Evolutionary conservation across 2,329 filamentous ascomycete genomes (phyloP).

Genomic region (Dactylellina sp.): DNA sequence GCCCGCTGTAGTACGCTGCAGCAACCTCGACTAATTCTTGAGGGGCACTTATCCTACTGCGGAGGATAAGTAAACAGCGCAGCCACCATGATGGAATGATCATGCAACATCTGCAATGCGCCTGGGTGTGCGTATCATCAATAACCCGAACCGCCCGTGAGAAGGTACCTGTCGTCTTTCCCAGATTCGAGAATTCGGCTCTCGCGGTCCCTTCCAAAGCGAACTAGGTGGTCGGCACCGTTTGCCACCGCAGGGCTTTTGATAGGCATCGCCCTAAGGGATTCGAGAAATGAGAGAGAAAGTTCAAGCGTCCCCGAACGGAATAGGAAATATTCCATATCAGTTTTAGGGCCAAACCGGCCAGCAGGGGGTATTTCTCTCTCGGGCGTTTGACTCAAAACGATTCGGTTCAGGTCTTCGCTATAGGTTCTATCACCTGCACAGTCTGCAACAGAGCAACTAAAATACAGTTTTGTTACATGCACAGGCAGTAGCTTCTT

Average conservation of each 20-base stretch:
- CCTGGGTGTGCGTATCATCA: neutral
- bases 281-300: slow-evolving; percentile 16
- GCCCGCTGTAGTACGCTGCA: too few relatives aligned
- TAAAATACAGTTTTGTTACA: too few relatives aligned
- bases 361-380: slow-evolving; percentile 24
- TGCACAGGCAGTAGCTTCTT: neutral
- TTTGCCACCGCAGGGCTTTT: slow-evolving; percentile 34
- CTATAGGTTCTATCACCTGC: too few relatives aligned
- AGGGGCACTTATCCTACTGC: too few relatives aligned
- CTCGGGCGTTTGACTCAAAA: slow-evolving; percentile 22
- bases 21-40: slow-evolving; percentile 3
- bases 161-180: slow-evolving; percentile 25
- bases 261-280: slow-evolving; percentile 28
- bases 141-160: neutral
- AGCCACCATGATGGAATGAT: slow-evolving; percentile 8
- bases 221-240: slow-evolving; percentile 27
- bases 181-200: slow-evolving; percentile 18
- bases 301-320: slow-evolving; percentile 12
- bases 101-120: slow-evolving; percentile 36
- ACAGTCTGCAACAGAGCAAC: too few relatives aligned
- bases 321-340: slow-evolving; percentile 42
- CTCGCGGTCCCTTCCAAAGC: slow-evolving; percentile 24
- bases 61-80: too few relatives aligned
- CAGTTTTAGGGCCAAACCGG: slow-evolving; percentile 8
- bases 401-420: slow-evolving; percentile 13